Evolutionary conservation across 2,329 filamentous ascomycete genomes (phyloP).

Genomic region (Rhynchosporium agropyri): DNA sequence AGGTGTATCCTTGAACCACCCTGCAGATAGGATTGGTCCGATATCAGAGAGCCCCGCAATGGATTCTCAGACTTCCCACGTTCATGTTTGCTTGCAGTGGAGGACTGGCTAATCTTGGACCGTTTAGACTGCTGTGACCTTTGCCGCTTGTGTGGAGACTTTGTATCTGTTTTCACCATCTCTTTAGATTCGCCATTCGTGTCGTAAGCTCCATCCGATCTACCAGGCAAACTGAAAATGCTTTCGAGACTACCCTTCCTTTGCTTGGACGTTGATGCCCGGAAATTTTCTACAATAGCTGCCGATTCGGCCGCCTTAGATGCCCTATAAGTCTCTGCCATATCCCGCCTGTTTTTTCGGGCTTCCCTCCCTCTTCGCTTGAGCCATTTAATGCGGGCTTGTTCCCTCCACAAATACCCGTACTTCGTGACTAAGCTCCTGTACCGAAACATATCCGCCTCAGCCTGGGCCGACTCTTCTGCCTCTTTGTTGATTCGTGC

Average conservation of each 20-base stretch:
- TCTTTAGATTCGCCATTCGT: constrained; percentile 26
- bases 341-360: constrained; percentile 36
- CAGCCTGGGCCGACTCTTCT: constrained; percentile 30
- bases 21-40: constrained; percentile 39
- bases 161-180: constrained; percentile 27
- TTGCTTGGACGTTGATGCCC: constrained; percentile 31
- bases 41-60: constrained; percentile 38
- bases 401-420: constrained; percentile 37
- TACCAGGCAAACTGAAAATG: constrained; percentile 34
- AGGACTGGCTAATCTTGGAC: constrained; percentile 25
- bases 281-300: constrained; percentile 41
- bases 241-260: constrained; percentile 37
- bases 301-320: constrained; percentile 35
- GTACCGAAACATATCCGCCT: constrained; percentile 38
- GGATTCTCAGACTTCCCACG: constrained; percentile 35
- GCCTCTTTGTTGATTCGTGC: constrained; percentile 28
- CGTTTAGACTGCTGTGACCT: constrained; percentile 30
- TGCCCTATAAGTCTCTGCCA: constrained; percentile 37
- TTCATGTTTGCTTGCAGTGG: constrained; percentile 31
- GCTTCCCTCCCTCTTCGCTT: constrained; percentile 39
- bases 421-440: constrained; percentile 39
- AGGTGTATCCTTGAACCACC: constrained; percentile 41
- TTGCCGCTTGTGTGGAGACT: constrained; percentile 28
- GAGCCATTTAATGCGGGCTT: constrained; percentile 33
- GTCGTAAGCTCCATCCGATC: constrained; percentile 38